Evolutionary conservation across 768 basidiomycete genomes (phyloP).

Genomic region (Pulveroboletus sp.): DNA sequence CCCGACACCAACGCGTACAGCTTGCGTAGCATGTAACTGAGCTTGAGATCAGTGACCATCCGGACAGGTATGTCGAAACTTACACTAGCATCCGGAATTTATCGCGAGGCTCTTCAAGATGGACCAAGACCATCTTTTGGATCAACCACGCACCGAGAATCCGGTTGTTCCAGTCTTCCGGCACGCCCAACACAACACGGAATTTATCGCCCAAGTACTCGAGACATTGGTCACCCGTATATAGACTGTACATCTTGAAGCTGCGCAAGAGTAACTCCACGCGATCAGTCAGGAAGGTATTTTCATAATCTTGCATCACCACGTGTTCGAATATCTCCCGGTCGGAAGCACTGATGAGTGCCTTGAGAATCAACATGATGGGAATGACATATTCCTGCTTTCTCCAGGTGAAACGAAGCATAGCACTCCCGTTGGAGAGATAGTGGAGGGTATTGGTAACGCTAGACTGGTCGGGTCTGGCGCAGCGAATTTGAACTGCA

Average conservation of each 20-base stretch:
- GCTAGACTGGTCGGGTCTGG: slow-evolving; percentile 88
- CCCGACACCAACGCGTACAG: slow-evolving; percentile 88
- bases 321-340: slow-evolving; percentile 95
- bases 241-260: slow-evolving; percentile 89
- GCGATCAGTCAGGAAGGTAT: slow-evolving; percentile 96
- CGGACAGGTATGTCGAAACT: slow-evolving; percentile 5
- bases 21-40: slow-evolving; percentile 95
- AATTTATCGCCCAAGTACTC: slow-evolving; percentile 97
- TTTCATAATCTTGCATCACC: slow-evolving; percentile 94
- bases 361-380: slow-evolving; percentile 94
- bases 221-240: slow-evolving; percentile 86
- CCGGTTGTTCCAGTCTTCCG: slow-evolving; percentile 89
- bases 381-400: slow-evolving; percentile 99
- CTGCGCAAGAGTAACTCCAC: slow-evolving; percentile 91
- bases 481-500: slow-evolving; percentile 94
- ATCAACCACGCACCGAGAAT: slow-evolving; percentile 80
- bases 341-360: slow-evolving; percentile 86
- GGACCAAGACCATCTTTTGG: slow-evolving; percentile 84
- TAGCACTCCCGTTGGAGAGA: slow-evolving; percentile 93
- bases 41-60: slow-evolving; percentile 7
- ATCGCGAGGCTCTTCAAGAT: slow-evolving; percentile 80
- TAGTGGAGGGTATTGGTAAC: slow-evolving; percentile 97
- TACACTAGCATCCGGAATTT: slow-evolving; percentile 94
- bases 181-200: slow-evolving; percentile 82
- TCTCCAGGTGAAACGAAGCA: slow-evolving; percentile 92